Percentiles rank a stretch among this genome's conserved stretches.
phyloP scores from a whole-genome alignment of 1,139 yeast genomes.

The Suhomyces maxii region DNA sequence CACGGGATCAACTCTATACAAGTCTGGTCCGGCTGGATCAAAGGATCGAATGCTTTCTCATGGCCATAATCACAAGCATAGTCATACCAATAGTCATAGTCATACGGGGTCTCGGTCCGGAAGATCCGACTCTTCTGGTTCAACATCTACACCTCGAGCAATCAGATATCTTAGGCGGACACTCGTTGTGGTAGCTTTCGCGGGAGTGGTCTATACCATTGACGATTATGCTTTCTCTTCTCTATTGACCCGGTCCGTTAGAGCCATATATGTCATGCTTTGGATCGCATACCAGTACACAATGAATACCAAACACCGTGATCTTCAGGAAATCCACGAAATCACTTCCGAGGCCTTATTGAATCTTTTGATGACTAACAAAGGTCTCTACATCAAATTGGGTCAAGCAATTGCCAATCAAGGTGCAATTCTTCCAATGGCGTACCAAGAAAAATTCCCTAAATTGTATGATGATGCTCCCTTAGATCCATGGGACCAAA shows the following conservation, averaged over 20 bases:
- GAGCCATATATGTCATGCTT: conserved; percentile 50
- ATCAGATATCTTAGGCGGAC: not conserved
- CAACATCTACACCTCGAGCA: not conserved
- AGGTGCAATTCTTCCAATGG: conserved; percentile 64
- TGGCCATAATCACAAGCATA: no score
- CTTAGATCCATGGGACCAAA: conserved; percentile 57
- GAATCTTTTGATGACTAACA: conserved; percentile 53
- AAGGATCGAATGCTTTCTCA: no score
- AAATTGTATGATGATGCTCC: conserved; percentile 72
- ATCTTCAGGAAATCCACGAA: conserved; percentile 56
- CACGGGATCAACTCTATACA: no score
- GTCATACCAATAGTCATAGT: no score
- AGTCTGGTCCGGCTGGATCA: no score
- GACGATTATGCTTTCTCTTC: conserved; percentile 51
- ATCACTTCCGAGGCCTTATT: conserved; percentile 57
- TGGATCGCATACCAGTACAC: conserved; percentile 63
- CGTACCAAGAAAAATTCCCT: conserved; percentile 55
- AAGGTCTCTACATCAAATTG: conserved; percentile 72
- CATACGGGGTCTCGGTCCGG: not conserved
- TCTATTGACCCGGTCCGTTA: conserved; percentile 49
- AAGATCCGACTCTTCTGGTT: not conserved
- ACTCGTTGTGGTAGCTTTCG: conserved; percentile 1
- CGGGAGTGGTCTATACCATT: conserved; percentile 24
- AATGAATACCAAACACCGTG: conserved; percentile 41
- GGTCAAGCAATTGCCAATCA: conserved; percentile 79